Evolutionary conservation across 306 rosid species (phyloP).

Genomic region (Calophaca sinica): DNA sequence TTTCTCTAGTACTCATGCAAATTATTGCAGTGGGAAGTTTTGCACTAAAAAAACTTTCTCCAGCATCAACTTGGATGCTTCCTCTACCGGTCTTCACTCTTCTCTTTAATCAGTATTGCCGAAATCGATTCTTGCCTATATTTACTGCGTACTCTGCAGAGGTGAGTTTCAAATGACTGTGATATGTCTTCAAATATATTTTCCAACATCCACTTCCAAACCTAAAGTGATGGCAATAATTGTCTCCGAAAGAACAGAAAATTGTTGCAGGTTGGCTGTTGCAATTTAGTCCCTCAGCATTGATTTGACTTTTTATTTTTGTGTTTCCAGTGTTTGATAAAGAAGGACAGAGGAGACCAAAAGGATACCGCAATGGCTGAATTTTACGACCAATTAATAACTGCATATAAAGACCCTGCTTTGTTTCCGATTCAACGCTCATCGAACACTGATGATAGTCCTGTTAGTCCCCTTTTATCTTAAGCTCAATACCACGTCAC

Average conservation of each 20-base stretch:
- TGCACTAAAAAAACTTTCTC: conserved; percentile 71
- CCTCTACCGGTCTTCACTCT: conserved; percentile 93
- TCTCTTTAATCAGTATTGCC: conserved; percentile 91
- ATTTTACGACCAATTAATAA: conserved; percentile 62
- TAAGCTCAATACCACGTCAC: conserved; percentile 45
- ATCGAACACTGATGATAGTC: conserved; percentile 47
- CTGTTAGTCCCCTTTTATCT: conserved; percentile 67
- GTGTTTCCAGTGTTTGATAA: conserved; percentile 68
- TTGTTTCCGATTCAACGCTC: conserved; percentile 66
- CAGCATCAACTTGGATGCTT: conserved; percentile 57
- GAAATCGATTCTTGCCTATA: conserved; percentile 87
- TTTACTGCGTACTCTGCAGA: conserved; percentile 77
- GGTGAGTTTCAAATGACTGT: conserved; percentile 56
- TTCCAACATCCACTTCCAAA: neutral
- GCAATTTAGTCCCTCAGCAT: conserved; percentile 12
- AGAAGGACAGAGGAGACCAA: conserved; percentile 79
- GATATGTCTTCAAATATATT: conserved; percentile 10
- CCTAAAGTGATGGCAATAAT: neutral
- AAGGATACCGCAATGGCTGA: conserved; percentile 60
- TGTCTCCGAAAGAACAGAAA: neutral
- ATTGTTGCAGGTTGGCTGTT: neutral
- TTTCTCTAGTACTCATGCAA: conserved; percentile 92
- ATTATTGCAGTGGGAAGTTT: conserved; percentile 93
- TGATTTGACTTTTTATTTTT: conserved; percentile 42
- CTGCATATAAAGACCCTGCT: conserved; percentile 80